A percentile compares a stretch with the other conserved stretches of the same genome.
Evolutionary conservation across 2,329 filamentous ascomycete species (phyloP).

Genomic region (Endoconidiophora laricicola): DNA sequence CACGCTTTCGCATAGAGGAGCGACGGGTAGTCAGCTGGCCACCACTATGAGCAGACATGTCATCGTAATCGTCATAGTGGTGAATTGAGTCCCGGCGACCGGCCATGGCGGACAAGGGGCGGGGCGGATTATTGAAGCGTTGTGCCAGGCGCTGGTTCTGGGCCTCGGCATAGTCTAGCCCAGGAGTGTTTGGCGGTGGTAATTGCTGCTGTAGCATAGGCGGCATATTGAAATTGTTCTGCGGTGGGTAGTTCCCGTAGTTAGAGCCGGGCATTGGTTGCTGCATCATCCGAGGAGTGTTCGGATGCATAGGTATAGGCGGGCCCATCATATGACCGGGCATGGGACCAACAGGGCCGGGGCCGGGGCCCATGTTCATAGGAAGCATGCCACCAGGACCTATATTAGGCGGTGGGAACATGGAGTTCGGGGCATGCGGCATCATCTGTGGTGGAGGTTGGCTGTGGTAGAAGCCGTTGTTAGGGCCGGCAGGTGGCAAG

Average conservation of each 20-base stretch:
- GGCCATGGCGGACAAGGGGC: constrained; percentile 9
- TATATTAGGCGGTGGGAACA: constrained; percentile 6
- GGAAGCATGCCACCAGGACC: neutral
- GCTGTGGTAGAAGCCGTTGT: constrained; percentile 4
- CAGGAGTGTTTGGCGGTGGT: neutral
- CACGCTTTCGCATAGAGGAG: constrained; percentile 7
- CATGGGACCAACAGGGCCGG: neutral
- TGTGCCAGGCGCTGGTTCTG: constrained; percentile 6
- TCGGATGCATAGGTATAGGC: constrained; percentile 4
- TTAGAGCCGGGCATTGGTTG: constrained; percentile 1
- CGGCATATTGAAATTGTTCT: constrained; percentile 7
- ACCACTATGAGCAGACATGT: neutral
- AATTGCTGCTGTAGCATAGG: constrained; percentile 3
- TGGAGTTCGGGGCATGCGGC: constrained; percentile 2
- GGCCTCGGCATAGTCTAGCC: constrained; percentile 4
- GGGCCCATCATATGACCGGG: constrained; percentile 5
- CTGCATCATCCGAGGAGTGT: constrained; percentile 8
- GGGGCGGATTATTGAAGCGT: constrained; percentile 2
- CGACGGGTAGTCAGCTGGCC: constrained; percentile 6
- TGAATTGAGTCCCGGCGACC: constrained; percentile 5
- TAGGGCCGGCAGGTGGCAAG: neutral
- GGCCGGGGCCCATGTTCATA: constrained; percentile 8
- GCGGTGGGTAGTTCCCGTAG: constrained; percentile 4
- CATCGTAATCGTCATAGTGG: constrained; percentile 6
- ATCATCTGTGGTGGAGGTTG: constrained; percentile 6